Percentiles rank a stretch among this genome's conserved stretches.
Evolutionary conservation across 768 basidiomycete genomes (phyloP).

Genomic region (Psilocybe subaeruginosa): DNA sequence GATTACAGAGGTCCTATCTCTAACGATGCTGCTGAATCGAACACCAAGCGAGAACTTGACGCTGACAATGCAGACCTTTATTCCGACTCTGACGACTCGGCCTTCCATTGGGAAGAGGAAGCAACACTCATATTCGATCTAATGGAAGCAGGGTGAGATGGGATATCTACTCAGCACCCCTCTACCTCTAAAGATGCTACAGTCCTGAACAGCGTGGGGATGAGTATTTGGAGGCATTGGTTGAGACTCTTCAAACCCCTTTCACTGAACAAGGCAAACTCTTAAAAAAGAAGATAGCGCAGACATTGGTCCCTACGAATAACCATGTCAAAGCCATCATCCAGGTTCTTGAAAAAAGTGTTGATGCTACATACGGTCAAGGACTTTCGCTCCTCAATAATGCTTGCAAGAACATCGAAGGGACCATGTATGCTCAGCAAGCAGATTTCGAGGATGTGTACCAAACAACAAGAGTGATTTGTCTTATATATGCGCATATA

Average conservation of each 20-base stretch:
- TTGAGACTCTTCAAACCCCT: conserved; percentile 43
- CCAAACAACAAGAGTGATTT: conserved; percentile 43
- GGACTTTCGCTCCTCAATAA: conserved; percentile 59
- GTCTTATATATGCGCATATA: conserved; percentile 2
- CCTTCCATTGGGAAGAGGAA: conserved; percentile 57
- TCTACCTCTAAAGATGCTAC: conserved; percentile 15
- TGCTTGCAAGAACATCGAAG: conserved; percentile 57
- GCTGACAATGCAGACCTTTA: conserved; percentile 20
- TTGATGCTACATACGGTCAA: conserved; percentile 39
- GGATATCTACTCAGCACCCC: conserved; percentile 9
- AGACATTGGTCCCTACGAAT: conserved; percentile 47
- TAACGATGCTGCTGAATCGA: conserved; percentile 9
- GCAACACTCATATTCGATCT: conserved; percentile 53
- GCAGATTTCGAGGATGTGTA: conserved; percentile 42
- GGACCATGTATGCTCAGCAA: conserved; percentile 43
- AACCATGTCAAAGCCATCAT: conserved; percentile 49
- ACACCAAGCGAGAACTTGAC: conserved; percentile 15
- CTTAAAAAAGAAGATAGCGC: conserved; percentile 42
- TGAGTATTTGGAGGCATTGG: conserved; percentile 36
- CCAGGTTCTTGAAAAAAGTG: conserved; percentile 36
- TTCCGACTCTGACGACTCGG: conserved; percentile 31
- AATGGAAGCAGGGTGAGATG: conserved; percentile 43
- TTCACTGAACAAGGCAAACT: conserved; percentile 41
- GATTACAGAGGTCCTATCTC: conserved; percentile 7
- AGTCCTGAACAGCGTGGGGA: conserved; percentile 32